A percentile compares a stretch with the other conserved stretches of the same genome.
Evolutionary conservation across 106 monocot species (phyloP).

Genomic region (Amphibolis antarctica): DNA sequence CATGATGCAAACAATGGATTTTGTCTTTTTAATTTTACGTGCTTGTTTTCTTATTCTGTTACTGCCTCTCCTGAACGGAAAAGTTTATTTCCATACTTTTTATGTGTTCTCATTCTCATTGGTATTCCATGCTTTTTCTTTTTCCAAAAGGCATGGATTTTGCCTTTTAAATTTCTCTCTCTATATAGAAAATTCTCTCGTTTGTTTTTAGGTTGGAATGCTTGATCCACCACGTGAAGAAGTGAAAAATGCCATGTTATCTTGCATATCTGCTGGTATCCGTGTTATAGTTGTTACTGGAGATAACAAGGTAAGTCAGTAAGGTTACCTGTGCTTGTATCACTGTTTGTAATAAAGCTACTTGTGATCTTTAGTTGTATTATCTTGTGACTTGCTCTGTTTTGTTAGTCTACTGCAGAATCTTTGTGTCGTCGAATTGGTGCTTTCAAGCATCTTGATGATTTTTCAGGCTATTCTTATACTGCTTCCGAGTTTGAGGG

Average conservation of each 20-base stretch:
- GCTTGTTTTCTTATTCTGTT: no score
- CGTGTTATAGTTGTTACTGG: constrained; percentile 99
- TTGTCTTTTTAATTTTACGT: no score
- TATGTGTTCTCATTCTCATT: no score
- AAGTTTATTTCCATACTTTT: no score
- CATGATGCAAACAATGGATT: no score
- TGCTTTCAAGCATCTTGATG: constrained; percentile 81
- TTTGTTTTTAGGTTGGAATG: constrained; percentile 76
- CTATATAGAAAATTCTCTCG: not conserved
- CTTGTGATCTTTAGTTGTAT: constrained; percentile 1
- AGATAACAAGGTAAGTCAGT: constrained; percentile 73
- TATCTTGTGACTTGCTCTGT: not conserved
- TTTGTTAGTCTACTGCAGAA: constrained; percentile 85
- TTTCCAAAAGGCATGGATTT: not conserved
- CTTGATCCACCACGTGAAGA: constrained; percentile 97
- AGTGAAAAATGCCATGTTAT: constrained; percentile 83
- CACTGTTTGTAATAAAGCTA: not conserved
- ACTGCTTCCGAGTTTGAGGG: constrained; percentile 98
- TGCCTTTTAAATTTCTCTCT: not conserved
- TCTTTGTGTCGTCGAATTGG: constrained; percentile 90
- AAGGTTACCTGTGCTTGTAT: not conserved
- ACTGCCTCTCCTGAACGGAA: no score
- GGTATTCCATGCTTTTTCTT: not conserved
- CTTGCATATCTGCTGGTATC: constrained; percentile 95
- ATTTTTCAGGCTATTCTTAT: constrained; percentile 81